Conservation (phyloP, 2,329 filamentous ascomycete genomes). For the Trichoderma atrobrunneum region DNA sequence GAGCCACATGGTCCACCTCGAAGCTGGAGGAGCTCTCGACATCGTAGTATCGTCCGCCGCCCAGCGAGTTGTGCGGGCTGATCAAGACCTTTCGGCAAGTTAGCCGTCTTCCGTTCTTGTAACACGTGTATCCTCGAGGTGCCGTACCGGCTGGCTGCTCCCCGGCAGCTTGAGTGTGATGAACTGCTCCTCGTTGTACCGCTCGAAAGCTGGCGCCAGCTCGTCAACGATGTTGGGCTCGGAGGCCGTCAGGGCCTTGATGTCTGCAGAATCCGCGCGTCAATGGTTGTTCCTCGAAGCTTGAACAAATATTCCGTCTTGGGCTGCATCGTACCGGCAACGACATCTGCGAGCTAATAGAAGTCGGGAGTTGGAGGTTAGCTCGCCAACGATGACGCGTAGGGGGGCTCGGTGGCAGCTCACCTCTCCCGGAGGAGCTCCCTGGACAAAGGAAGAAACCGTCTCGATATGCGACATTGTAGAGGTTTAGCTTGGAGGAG, state of each 20-base stretch:
- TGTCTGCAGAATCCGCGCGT: slow-evolving; percentile 57
- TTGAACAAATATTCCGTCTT: neutral
- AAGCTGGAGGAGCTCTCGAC: slow-evolving; percentile 85
- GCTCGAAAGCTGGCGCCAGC: slow-evolving; percentile 80
- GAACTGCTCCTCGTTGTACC: slow-evolving; percentile 96
- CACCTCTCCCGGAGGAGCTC: slow-evolving; percentile 94
- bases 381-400: slow-evolving; percentile 25
- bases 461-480: slow-evolving; percentile 40
- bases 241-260: slow-evolving; percentile 78
- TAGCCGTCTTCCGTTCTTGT: neutral
- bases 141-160: slow-evolving; percentile 58
- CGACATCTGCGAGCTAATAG: slow-evolving; percentile 75
- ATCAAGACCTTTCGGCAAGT: slow-evolving; percentile 63
- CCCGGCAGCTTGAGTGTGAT: slow-evolving; percentile 85
- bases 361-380: slow-evolving; percentile 25
- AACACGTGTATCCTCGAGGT: neutral
- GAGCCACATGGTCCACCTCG: slow-evolving; percentile 77
- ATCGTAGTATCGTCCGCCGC: slow-evolving; percentile 83
- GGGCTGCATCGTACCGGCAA: slow-evolving; percentile 62
- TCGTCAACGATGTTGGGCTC: slow-evolving; percentile 65
- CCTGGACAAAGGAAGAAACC: slow-evolving; percentile 84
- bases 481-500: neutral
- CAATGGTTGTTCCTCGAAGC: slow-evolving; percentile 19
- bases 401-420: neutral
- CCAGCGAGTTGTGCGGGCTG: slow-evolving; percentile 81